Evolutionary conservation across 2,329 filamentous ascomycete species (phyloP).

Genomic region (Trichoderma koningii): DNA sequence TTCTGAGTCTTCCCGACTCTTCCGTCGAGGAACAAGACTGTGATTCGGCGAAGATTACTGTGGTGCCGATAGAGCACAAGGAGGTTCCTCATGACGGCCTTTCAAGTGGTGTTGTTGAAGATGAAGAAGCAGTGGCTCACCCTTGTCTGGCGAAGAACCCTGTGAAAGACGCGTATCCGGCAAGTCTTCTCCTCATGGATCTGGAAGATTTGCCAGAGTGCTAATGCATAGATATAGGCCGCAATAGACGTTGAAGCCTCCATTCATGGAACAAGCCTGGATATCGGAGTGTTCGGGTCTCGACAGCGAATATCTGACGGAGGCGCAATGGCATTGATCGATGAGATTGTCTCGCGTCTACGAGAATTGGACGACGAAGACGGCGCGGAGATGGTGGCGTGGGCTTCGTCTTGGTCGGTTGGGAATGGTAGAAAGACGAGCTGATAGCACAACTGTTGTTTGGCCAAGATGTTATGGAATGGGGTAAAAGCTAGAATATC

Average conservation of each 20-base stretch:
- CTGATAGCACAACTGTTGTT: background rate
- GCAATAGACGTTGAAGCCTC: conserved; percentile 47
- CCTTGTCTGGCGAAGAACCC: conserved; percentile 32
- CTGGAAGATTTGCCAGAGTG: background rate
- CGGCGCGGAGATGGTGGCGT: background rate
- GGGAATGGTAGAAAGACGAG: background rate
- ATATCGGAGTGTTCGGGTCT: conserved; percentile 48
- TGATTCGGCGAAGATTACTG: background rate
- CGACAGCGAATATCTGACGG: conserved; percentile 33
- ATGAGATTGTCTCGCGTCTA: conserved; percentile 33
- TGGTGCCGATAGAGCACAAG: background rate
- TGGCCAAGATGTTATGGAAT: background rate
- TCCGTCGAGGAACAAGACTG: background rate
- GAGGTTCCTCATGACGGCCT: background rate
- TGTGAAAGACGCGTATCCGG: conserved; percentile 35
- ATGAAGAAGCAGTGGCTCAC: conserved; percentile 12
- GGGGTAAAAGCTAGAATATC: too few relatives aligned
- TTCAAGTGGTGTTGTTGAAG: background rate
- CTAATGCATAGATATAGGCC: conserved; percentile 35
- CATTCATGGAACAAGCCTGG: conserved; percentile 37
- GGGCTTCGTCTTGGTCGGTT: conserved; percentile 2
- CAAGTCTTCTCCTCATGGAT: conserved; percentile 30
- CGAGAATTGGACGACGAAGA: conserved; percentile 7
- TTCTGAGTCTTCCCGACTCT: conserved; percentile 58
- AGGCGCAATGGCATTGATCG: conserved; percentile 35